Conservation (phyloP, 1,139 yeast species). For the Yamadazyma triangularis region DNA sequence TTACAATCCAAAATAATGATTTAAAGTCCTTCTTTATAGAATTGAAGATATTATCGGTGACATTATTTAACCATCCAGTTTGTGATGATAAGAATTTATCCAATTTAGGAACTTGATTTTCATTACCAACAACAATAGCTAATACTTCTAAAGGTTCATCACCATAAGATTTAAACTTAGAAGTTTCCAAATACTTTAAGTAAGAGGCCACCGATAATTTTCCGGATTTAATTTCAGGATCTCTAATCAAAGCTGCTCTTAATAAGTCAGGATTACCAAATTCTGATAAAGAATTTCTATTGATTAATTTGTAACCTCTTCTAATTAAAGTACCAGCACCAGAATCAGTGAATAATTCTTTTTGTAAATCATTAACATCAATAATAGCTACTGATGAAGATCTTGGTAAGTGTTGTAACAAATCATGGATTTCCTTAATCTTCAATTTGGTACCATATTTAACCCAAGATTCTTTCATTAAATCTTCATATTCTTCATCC, state of each 20-base stretch:
- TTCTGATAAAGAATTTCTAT: constrained; percentile 63
- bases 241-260: constrained; percentile 72
- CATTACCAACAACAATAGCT: constrained; percentile 63
- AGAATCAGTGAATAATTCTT: constrained; percentile 94
- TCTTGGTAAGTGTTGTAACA: constrained; percentile 89
- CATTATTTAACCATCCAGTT: constrained; percentile 96
- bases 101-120: constrained; percentile 51
- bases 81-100: constrained; percentile 86
- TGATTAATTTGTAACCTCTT: constrained; percentile 87
- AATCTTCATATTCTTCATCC: constrained; percentile 91
- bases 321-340: constrained; percentile 99
- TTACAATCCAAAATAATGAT: constrained; percentile 80
- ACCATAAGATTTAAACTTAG: constrained; percentile 74
- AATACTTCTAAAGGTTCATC: constrained; percentile 95
- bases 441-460: constrained; percentile 97
- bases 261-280: constrained; percentile 75
- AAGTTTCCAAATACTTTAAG: constrained; percentile 62
- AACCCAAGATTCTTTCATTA: constrained; percentile 95
- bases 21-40: constrained; percentile 73
- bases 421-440: constrained; percentile 92
- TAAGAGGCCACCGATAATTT: constrained; percentile 77
- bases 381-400: constrained; percentile 97
- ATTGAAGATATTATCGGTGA: constrained; percentile 88
- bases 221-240: constrained; percentile 68
- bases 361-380: constrained; percentile 90